Evolutionary conservation across 192 early-diverging fungal species (phyloP).

Genomic region (Thamnidium elegans): DNA sequence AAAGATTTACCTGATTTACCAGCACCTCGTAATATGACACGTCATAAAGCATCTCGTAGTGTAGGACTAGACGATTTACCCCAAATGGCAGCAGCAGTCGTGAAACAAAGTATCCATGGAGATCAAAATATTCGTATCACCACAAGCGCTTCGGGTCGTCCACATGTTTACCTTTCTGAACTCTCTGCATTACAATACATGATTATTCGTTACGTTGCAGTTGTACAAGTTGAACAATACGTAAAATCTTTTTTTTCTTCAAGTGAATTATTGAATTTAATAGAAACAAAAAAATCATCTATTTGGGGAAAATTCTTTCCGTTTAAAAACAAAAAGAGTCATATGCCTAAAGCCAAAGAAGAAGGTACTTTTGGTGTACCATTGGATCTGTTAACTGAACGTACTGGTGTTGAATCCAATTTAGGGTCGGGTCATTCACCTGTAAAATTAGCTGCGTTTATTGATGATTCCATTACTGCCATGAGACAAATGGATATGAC

Average conservation of each 20-base stretch:
- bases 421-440: slow-evolving; percentile 61
- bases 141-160: background rate
- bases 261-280: slow-evolving; percentile 76
- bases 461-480: slow-evolving; percentile 74
- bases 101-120: background rate
- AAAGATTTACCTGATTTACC: slow-evolving; percentile 17
- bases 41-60: slow-evolving; percentile 9
- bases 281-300: slow-evolving; percentile 66
- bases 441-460: slow-evolving; percentile 78
- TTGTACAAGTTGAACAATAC: slow-evolving; percentile 67
- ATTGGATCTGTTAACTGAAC: slow-evolving; percentile 80
- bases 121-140: slow-evolving; percentile 6
- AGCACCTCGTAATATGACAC: background rate
- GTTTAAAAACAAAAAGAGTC: slow-evolving; percentile 51
- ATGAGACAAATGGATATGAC: slow-evolving; percentile 76
- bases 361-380: slow-evolving; percentile 90
- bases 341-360: slow-evolving; percentile 28
- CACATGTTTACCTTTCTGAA: slow-evolving; percentile 53
- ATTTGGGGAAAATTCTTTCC: slow-evolving; percentile 74
- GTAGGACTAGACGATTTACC: slow-evolving; percentile 16
- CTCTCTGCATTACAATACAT: slow-evolving; percentile 74
- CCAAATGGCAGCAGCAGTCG: background rate
- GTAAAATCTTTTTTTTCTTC: slow-evolving; percentile 64
- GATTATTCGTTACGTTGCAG: slow-evolving; percentile 81
- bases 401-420: slow-evolving; percentile 77